Evolutionary conservation across 495 filamentous ascomycete genomes (phyloP), one percentile per base, ranked within the genome.

Genomic region (Trichocladium antarcticum): DNA sequence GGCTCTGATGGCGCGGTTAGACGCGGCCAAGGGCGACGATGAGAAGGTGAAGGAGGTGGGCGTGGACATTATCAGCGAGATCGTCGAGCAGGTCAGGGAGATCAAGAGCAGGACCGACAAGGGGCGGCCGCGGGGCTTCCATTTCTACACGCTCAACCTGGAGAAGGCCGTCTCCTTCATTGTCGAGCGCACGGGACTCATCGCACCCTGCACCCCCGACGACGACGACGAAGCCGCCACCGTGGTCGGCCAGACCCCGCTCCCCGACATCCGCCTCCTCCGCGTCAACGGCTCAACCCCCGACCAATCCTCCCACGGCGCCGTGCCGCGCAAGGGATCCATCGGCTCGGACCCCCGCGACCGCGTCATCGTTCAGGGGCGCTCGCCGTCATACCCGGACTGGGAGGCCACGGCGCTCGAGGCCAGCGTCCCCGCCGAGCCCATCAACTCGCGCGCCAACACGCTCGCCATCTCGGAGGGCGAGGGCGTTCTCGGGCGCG

Each of bases 91-190:
- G 48, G 78, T 96, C 56, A 83, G 82, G 63, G 70, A 76, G 50
- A 65, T 83, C 31, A 72, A 77, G 42, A 69, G 61, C 54, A 61
- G 65, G 54, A 66, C 65, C 12, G 70, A 74, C n/a, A n/a, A n/a
- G n/a, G n/a, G n/a, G 2, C 11, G 42, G 2, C 80, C 77, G 11
- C 74, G 79, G 47, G 92, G 92, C 12, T 96, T 95, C 69, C 92
- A 98, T 58, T 98, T 98, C 69, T 98, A 95, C 57, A 97, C 93
- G 0, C 69, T 98, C 28, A 98, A 98, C 64, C 72, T 98, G 10
- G 92, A 98, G 62, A 98, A 98, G 66, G 87, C 87, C 1, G 87
- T 98, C 4, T 83, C 89, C 0, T 94, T 95, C 57, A 86, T 98
- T 46, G 66, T 97, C 5, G 90, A 97, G 68, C 70, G 83, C 37